phyloP scores from a whole-genome alignment of 2,329 filamentous ascomycete species.

The Colletotrichum sp. region DNA sequence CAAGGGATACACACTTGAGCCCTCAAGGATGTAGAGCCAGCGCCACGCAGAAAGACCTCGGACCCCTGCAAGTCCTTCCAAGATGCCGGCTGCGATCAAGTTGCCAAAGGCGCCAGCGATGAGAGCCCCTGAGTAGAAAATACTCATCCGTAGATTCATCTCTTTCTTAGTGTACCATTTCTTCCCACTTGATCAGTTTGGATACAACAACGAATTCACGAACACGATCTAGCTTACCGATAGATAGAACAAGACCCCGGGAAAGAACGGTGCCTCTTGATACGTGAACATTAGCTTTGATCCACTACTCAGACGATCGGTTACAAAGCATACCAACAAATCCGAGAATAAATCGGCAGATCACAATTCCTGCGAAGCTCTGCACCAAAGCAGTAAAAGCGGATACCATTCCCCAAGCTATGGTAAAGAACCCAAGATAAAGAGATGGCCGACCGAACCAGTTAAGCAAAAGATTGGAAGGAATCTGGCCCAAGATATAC shows the following conservation, averaged over 20 bases:
- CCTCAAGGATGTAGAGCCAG: constrained; percentile 56
- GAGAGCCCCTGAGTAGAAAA: constrained; percentile 34
- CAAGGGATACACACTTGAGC: constrained; percentile 24
- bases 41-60: constrained; percentile 53
- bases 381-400: constrained; percentile 33
- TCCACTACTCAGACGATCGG: not conserved
- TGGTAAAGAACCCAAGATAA: constrained; percentile 42
- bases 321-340: constrained; percentile 31
- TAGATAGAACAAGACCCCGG: constrained; percentile 50
- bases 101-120: constrained; percentile 36
- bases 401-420: constrained; percentile 14
- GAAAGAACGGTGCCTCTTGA: constrained; percentile 50
- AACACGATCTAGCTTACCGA: constrained; percentile 24
- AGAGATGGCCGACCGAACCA: constrained; percentile 32
- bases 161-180: constrained; percentile 48
- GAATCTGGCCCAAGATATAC: constrained; percentile 28
- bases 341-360: constrained; percentile 41
- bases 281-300: not conserved
- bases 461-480: constrained; percentile 29
- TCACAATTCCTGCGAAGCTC: constrained; percentile 38
- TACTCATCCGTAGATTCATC: constrained; percentile 45
- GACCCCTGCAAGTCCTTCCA: constrained; percentile 45
- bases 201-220: not conserved
- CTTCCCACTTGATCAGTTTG: not conserved
- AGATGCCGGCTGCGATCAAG: constrained; percentile 32